Conservation (phyloP, 169 alveolate species). For the Plasmodium gonderi region DNA sequence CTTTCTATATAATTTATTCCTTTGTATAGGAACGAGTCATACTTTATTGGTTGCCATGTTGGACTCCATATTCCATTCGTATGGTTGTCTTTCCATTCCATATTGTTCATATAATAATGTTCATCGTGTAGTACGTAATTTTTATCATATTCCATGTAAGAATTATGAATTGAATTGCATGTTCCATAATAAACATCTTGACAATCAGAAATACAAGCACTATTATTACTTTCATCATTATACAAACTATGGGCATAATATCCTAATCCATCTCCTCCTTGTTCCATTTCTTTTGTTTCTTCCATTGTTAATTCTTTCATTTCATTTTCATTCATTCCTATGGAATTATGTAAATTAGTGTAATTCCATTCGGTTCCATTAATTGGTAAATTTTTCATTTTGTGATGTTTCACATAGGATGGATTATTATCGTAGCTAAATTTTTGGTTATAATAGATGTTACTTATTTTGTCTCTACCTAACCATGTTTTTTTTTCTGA, state of each 20-base stretch:
- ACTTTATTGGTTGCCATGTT: background rate
- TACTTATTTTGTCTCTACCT: too few species aligned
- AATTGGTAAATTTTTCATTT: background rate
- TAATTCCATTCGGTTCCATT: background rate
- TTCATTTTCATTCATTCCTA: too few species aligned
- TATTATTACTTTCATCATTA: background rate
- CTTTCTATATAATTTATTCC: background rate
- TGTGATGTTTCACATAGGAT: background rate
- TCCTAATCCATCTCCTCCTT: background rate
- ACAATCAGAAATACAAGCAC: background rate
- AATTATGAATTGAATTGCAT: background rate
- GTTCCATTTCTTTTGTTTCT: too few species aligned
- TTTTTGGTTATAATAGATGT: too few species aligned
- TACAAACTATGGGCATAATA: background rate
- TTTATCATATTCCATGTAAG: background rate
- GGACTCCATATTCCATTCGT: background rate
- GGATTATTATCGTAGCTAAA: background rate
- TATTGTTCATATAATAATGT: background rate
- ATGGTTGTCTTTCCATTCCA: too few species aligned
- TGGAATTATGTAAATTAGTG: background rate
- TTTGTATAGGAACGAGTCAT: background rate
- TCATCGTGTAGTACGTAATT: background rate
- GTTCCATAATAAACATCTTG: background rate
- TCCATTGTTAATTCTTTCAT: too few species aligned
- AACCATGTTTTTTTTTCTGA: too few species aligned